phyloP scores from a whole-genome alignment of 2,329 filamentous ascomycete genomes.

The Incumbomyces lentus region DNA sequence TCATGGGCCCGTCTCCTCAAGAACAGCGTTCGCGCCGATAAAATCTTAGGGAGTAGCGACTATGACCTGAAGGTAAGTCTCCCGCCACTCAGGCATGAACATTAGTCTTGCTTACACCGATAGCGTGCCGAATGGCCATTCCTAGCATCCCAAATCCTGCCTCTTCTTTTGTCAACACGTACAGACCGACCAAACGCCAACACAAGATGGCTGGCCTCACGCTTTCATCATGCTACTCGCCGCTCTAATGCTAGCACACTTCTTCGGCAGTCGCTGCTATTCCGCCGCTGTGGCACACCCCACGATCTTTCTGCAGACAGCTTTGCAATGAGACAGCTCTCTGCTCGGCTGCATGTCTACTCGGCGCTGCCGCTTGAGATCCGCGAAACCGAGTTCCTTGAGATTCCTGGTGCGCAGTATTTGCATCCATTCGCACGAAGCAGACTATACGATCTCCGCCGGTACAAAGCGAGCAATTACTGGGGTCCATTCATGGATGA shows the following conservation, averaged over 20 bases:
- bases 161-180: conserved; percentile 1
- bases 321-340: conserved; percentile 47
- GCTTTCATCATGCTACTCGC: conserved; percentile 29
- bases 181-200: conserved; percentile 23
- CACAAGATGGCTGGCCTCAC: conserved; percentile 26
- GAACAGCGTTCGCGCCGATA: conserved; percentile 29
- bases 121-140: background rate
- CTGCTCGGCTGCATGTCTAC: conserved; percentile 60
- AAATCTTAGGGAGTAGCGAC: conserved; percentile 35
- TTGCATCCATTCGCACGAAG: conserved; percentile 54
- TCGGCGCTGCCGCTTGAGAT: conserved; percentile 51
- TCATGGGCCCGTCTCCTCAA: conserved; percentile 18
- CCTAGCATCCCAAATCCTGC: conserved; percentile 3
- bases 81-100: conserved; percentile 6
- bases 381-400: conserved; percentile 7
- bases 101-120: background rate
- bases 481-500: conserved; percentile 68
- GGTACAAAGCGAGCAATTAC: conserved; percentile 49
- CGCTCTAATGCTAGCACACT: conserved; percentile 48
- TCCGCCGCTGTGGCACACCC: conserved; percentile 43
- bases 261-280: conserved; percentile 55
- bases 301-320: conserved; percentile 30
- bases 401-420: conserved; percentile 10
- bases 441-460: conserved; percentile 62
- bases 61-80: conserved; percentile 30